Evolutionary conservation across 2,329 filamentous ascomycete species (phyloP), one percentile per base, ranked within the genome.

Genomic region (Venturia aucupariae): DNA sequence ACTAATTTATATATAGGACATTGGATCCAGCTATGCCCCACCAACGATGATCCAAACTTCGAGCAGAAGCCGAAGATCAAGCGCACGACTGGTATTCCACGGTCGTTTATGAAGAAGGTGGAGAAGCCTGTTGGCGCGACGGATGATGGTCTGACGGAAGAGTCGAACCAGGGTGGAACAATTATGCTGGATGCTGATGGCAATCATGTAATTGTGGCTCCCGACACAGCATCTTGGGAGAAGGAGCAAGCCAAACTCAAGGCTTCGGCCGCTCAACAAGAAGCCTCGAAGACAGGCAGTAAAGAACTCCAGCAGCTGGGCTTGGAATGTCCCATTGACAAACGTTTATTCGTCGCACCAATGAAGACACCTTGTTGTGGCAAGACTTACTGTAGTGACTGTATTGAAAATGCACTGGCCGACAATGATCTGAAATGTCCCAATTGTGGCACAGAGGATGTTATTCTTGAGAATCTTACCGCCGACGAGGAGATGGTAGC

Each of bases 361-460:
- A 94, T 95, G 84, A 96, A 96, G 85, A 97, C 94, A 74, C 93
- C 94, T 70, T 99, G 94, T 85, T 99, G 94, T 83, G 86, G 90
- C 80, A 95, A 90, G 84, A 97, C 92, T 75, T 99, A 96, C 83
- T 99, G 94, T 84, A 94, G 94, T 85, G 92, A 97, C 76, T 99
- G 94, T 88, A 97, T 99, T 79, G 95, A 94, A 76, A 96, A 96
- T 85, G 90, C 92, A 78, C 87, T 99, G 78, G 93, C 97, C 79
- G 92, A 97, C 82, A 94, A 89, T 84, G 94, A 99, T 83, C 92
- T 99, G 79, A 83, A 92, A 77, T 99, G 94, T 78, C 94, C 94
- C 68, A 88, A 87, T 70, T 99, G 94, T 81, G 86, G 90, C 78
- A 89, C 88, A 68, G 92, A 96, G 75, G 90, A 90, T 72, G 90